Evolutionary conservation across 352 stramenopile genomes (phyloP), one percentile per base, ranked within the genome.

Genomic region (Globisporangium lucens): DNA sequence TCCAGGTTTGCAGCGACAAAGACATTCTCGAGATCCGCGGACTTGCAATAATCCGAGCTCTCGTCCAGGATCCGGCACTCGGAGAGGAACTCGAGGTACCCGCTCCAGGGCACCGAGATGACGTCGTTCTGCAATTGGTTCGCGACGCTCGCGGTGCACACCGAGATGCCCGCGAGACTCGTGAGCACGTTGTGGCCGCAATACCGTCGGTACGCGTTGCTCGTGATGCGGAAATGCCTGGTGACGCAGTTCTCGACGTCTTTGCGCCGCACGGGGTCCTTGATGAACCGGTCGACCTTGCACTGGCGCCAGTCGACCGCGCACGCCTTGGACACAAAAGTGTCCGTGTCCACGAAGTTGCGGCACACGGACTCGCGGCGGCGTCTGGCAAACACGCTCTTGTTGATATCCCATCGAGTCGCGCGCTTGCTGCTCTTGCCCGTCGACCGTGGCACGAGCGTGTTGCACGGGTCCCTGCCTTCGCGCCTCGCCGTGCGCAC

Each of bases 1-100:
- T 93, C 84, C 1, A 93, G 76, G 53, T 93, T 93, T 15, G 84
- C 84, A 2, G 84, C 84, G 15, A 93, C 84, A 57, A 93, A 93
- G n/a, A 93, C 76, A 64, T 93, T 93, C 64, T 93, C 84, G 12
- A 89, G 74, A 69, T 93, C 84, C 5, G 82, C 80, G 13, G 77
- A 61, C 43, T 79, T 82, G 66, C 84, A 93, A 43, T 78, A 89
- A 43, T 93, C 84, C 1, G 84, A 93, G 24, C 22, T 62, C 24
- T 93, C 84, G 71, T 93, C 84, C 49, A 93, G 56, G 56, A 93
- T 89, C 33, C 67, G 62, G 62, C 75, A 79, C 55, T 91, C 84
- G 17, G 63, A 76, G 29, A 93, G 51, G 64, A 93, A 90, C 61
- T 93, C 84, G 30, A 83, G 66, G 73, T 91, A 93, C 10, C 82